Evolutionary conservation across 2,329 filamentous ascomycete genomes (phyloP).

Genomic region (Arthrobotrys megalospora): DNA sequence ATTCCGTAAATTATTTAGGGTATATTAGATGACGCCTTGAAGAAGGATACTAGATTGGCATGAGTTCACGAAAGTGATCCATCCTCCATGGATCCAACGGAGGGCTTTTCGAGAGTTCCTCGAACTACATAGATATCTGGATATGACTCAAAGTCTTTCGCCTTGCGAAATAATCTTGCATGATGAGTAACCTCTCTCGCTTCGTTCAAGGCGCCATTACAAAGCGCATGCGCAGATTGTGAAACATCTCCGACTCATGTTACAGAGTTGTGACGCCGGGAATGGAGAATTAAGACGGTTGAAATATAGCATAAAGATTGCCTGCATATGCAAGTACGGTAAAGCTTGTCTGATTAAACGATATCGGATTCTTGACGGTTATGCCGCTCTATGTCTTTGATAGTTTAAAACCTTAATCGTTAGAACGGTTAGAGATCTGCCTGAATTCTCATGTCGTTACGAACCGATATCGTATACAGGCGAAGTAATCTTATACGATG

Average conservation of each 20-base stretch:
- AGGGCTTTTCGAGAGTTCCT: background rate
- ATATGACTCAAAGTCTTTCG: background rate
- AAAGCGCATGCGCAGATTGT: slow-evolving; percentile 2
- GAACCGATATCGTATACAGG: background rate
- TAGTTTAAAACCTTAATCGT: slow-evolving; percentile 10
- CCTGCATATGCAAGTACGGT: slow-evolving; percentile 20
- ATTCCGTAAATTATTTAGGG: no score
- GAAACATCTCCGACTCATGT: background rate
- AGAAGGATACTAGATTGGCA: no score
- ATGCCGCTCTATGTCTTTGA: slow-evolving; percentile 15
- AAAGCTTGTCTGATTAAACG: slow-evolving; percentile 37
- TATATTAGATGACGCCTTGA: no score
- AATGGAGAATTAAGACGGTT: slow-evolving; percentile 23
- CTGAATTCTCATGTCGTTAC: background rate
- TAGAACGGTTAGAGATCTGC: background rate
- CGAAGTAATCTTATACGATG: slow-evolving; percentile 28
- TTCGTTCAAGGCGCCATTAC: background rate
- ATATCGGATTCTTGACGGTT: slow-evolving; percentile 11
- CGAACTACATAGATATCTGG: background rate
- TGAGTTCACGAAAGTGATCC: no score
- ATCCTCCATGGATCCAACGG: no score
- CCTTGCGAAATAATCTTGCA: slow-evolving; percentile 15
- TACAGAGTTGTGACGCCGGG: background rate
- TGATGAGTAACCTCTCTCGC: slow-evolving; percentile 10
- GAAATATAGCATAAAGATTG: slow-evolving; percentile 24